Evolutionary conservation across 2,329 filamentous ascomycete genomes (phyloP), one percentile per base, ranked within the genome.

Genomic region (Ophiostoma perfectum): DNA sequence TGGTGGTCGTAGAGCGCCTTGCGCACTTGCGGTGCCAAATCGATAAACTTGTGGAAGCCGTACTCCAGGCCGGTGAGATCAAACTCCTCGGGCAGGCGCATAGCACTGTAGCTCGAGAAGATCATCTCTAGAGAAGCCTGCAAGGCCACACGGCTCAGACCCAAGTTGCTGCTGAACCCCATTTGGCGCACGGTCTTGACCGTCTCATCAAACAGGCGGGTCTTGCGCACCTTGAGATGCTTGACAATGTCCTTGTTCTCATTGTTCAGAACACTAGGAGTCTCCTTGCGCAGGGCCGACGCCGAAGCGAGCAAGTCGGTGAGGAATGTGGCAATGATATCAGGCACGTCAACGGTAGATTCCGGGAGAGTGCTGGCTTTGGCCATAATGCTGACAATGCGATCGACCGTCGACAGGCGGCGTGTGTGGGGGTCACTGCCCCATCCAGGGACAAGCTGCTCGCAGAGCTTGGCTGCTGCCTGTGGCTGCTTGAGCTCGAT

Each of bases 181-280:
- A 99, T 98, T 69, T 89, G 86, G 47, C 92, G 88, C 41, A 97
- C 81, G 36, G 88, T 86, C 74, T 91, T 93, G 71, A 99, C 80
- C 0, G 91, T 93, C 73, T 98, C 94, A 0, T 92, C 91, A 74
- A 96, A 95, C 14, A 98, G 84, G 73, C 93, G 93, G 60, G 92
- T 88, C 79, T 99, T 99, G 74, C 92, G 86, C 2, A 87, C 88
- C 81, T 97, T 98, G 73, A 98, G 86, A 76, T 97, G 92, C 77
- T 96, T 93, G 70, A 97, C 87, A 16, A 85, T 78, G 11, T 88
- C 85, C 75, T 93, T 94, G 77, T 95, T 97, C 60, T 97, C 93
- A 39, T 97, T 91, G 0, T 86, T 97, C 63, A 96, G 79, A n/a
- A 84, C 83, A 0, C 85, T 81, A 0, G 95, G 95, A 0, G 95